These are phyloP conservation scores for Penicillium taxi DNA, from an alignment of 495 filamentous ascomycete species.

Conservation along the genomic window DNA sequence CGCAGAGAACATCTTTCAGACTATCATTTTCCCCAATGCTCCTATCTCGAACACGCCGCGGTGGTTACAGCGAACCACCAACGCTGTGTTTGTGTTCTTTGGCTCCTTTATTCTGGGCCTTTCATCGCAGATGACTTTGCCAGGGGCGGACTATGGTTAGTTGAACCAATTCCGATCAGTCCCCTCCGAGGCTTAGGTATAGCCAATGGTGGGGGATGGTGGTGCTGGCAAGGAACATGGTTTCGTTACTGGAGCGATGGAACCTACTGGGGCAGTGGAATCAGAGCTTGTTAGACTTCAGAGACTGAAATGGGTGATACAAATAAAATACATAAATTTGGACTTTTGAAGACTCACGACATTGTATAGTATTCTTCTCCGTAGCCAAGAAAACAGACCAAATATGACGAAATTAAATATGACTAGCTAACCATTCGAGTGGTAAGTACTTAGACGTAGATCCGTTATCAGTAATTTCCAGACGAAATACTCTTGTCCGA, in stretches of 20 bases:
- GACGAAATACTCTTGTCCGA: too few relatives aligned
- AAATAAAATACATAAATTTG: slow-evolving; percentile 3
- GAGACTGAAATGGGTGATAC: slow-evolving; percentile 20
- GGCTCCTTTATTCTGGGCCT: slow-evolving; percentile 49
- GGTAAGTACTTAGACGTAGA: too few relatives aligned
- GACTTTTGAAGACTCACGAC: not conserved
- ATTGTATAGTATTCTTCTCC: too few relatives aligned
- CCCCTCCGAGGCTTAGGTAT: slow-evolving; percentile 45
- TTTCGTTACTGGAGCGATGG: slow-evolving; percentile 43
- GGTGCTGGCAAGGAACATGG: slow-evolving; percentile 48
- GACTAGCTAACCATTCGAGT: too few relatives aligned
- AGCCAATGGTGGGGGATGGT: slow-evolving; percentile 44
- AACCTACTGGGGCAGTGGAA: slow-evolving; percentile 59
- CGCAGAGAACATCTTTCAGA: slow-evolving; percentile 35
- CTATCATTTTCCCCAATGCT: slow-evolving; percentile 15
- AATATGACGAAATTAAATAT: too few relatives aligned
- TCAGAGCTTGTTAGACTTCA: too few relatives aligned
- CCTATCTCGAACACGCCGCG: slow-evolving; percentile 24
- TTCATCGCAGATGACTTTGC: slow-evolving; percentile 56
- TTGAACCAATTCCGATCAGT: slow-evolving; percentile 63
- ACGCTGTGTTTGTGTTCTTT: slow-evolving; percentile 46
- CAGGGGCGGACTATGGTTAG: slow-evolving; percentile 53
- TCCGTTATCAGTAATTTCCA: too few relatives aligned
- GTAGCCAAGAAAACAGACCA: too few relatives aligned
- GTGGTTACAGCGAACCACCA: slow-evolving; percentile 38